phyloP scores from a whole-genome alignment of 225 moss, liverwort and hornwort species.

The Thuidium tamariscinum region DNA sequence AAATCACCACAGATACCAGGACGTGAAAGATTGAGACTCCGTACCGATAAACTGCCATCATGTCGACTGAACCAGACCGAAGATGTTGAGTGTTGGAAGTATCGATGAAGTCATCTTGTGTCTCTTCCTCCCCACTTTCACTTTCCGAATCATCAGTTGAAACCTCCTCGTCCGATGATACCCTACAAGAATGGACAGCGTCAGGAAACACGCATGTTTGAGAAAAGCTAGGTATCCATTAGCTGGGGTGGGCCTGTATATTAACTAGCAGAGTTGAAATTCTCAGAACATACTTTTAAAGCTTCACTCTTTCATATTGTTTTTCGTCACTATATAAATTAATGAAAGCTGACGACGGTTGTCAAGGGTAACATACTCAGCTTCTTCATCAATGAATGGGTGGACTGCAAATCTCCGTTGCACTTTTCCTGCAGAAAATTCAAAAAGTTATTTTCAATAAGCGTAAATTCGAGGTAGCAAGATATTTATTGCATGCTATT shows the following conservation, averaged over 20 bases:
- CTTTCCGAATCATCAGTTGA: constrained; percentile 47
- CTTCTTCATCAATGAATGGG: constrained; percentile 84
- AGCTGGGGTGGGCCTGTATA: neutral
- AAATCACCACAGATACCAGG: neutral
- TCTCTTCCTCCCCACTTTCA: constrained; percentile 42
- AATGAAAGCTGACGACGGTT: neutral
- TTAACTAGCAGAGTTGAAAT: neutral
- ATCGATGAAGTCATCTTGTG: constrained; percentile 65
- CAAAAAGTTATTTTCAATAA: neutral
- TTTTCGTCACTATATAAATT: neutral
- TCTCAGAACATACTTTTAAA: neutral
- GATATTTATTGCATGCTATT: neutral
- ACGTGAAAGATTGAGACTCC: neutral
- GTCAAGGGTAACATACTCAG: constrained; percentile 45
- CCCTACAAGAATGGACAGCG: constrained; percentile 24
- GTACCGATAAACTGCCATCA: constrained; percentile 65
- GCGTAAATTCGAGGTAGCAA: neutral
- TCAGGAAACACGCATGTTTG: neutral
- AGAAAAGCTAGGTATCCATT: neutral
- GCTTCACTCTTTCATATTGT: neutral
- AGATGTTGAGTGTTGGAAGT: constrained; percentile 38
- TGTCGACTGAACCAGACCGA: constrained; percentile 40
- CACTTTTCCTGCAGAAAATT: constrained; percentile 29
- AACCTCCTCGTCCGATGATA: constrained; percentile 57
- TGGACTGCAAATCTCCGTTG: constrained; percentile 45